Evolutionary conservation across 1,284 basidiomycete genomes (phyloP).

Genomic region (Paramarasmius palmivorus): DNA sequence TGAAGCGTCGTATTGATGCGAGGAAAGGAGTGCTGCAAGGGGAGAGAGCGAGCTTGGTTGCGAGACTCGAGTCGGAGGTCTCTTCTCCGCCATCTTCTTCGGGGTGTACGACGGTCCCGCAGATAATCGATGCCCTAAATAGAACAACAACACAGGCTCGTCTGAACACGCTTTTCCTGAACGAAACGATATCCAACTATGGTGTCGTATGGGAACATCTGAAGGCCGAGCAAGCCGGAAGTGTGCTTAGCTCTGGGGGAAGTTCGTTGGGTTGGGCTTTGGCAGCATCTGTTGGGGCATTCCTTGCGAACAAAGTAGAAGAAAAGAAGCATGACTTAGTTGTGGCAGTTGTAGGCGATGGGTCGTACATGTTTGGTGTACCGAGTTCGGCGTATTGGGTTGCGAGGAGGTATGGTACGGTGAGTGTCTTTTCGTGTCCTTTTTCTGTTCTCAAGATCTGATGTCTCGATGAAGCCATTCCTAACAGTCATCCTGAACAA

Average conservation of each 20-base stretch:
- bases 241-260: slow-evolving; percentile 54
- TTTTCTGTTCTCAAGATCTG: not conserved
- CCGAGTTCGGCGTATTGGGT: slow-evolving; percentile 72
- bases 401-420: slow-evolving; percentile 64
- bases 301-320: slow-evolving; percentile 41
- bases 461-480: slow-evolving; percentile 57
- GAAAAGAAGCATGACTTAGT: slow-evolving; percentile 46
- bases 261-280: slow-evolving; percentile 67
- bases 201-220: slow-evolving; percentile 56
- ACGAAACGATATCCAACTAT: slow-evolving; percentile 65
- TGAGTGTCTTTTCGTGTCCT: slow-evolving; percentile 28
- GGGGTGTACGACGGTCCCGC: slow-evolving; percentile 41
- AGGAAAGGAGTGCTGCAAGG: too few relatives aligned
- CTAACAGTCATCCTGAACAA: slow-evolving; percentile 72
- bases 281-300: slow-evolving; percentile 61
- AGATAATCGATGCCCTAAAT: slow-evolving; percentile 52
- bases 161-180: slow-evolving; percentile 50
- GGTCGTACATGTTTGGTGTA: slow-evolving; percentile 65
- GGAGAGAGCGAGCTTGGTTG: too few relatives aligned
- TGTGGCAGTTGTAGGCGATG: slow-evolving; percentile 64
- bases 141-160: slow-evolving; percentile 34
- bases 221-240: slow-evolving; percentile 50
- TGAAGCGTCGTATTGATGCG: slow-evolving; percentile 20
- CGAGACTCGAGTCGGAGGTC: slow-evolving; percentile 22
- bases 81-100: too few relatives aligned